Conservation (phyloP, 495 filamentous ascomycete genomes). For the Extremus antarcticus region DNA sequence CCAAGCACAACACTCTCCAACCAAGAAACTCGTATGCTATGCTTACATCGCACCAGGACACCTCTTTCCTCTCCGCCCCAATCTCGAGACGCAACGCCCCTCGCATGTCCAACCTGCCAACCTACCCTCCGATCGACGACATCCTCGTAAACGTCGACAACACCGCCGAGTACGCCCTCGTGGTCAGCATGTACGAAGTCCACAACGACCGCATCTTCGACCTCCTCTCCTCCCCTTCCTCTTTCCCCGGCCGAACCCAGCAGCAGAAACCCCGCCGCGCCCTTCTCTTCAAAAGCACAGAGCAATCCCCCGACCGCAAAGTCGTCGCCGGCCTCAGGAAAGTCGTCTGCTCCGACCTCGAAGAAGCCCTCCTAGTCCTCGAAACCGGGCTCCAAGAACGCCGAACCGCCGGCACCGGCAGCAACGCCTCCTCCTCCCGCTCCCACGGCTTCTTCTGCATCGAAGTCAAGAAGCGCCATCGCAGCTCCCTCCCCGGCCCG, state of each 20-base stretch:
- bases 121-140: slow-evolving; percentile 62
- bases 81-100: slow-evolving; percentile 26
- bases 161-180: slow-evolving; percentile 71
- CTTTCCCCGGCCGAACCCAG: slow-evolving; percentile 27
- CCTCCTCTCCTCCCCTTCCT: slow-evolving; percentile 52
- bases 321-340: slow-evolving; percentile 86
- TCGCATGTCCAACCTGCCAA: slow-evolving; percentile 51
- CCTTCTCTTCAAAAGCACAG: slow-evolving; percentile 79
- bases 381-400: slow-evolving; percentile 83
- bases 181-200: slow-evolving; percentile 97
- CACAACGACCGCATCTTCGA: slow-evolving; percentile 98
- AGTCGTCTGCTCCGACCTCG: slow-evolving; percentile 71
- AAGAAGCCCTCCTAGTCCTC: slow-evolving; percentile 81
- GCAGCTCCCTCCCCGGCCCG: slow-evolving; percentile 37
- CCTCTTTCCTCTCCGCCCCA: slow-evolving; percentile 25
- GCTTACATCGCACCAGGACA: slow-evolving; percentile 38
- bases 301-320: slow-evolving; percentile 73
- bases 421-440: slow-evolving; percentile 76
- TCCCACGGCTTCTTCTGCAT: slow-evolving; percentile 96
- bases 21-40: background rate
- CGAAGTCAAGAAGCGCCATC: slow-evolving; percentile 75
- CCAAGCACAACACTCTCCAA: slow-evolving; percentile 29
- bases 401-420: slow-evolving; percentile 78
- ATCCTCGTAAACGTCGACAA: slow-evolving; percentile 54
- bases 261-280: slow-evolving; percentile 58